A percentile compares a stretch with the other conserved stretches of the same genome.
Conservation (phyloP, 2,329 filamentous ascomycete species). For the Aspergillus ruber region DNA sequence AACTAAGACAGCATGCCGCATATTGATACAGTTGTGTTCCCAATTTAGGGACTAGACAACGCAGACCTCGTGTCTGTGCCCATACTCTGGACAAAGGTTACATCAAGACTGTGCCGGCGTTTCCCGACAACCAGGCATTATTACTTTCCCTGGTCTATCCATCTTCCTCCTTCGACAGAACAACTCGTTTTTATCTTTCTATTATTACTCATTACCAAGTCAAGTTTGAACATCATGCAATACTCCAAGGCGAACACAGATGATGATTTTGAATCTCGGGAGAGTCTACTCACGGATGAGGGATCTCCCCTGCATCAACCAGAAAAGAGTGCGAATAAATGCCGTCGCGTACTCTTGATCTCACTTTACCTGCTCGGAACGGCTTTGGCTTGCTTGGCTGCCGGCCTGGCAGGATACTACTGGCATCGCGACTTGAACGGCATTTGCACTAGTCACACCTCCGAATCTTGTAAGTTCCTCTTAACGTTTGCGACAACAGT, state of each 20-base stretch:
- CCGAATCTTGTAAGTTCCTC: slow-evolving; percentile 17
- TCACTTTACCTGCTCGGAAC: slow-evolving; percentile 6
- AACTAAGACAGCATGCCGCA: not conserved
- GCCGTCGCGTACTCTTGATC: not conserved
- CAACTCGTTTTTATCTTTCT: not conserved
- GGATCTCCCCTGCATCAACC: slow-evolving; percentile 3
- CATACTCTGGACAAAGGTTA: too few relatives aligned
- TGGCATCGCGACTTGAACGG: slow-evolving; percentile 16
- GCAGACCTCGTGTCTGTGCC: too few relatives aligned
- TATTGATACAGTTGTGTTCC: too few relatives aligned
- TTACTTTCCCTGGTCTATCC: not conserved
- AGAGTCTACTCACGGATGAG: slow-evolving; percentile 12
- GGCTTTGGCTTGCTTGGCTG: slow-evolving; percentile 7
- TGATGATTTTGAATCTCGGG: slow-evolving; percentile 5
- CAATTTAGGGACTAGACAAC: too few relatives aligned
- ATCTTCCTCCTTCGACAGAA: not conserved
- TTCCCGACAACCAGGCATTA: not conserved
- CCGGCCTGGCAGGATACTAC: slow-evolving; percentile 12
- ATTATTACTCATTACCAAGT: not conserved
- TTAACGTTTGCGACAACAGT: not conserved
- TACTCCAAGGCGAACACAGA: not conserved
- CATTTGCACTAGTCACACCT: slow-evolving; percentile 3
- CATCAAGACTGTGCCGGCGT: not conserved
- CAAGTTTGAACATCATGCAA: slow-evolving; percentile 2
- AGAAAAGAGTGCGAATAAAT: slow-evolving; percentile 1